A percentile compares a stretch with the other conserved stretches of the same genome.
These are phyloP conservation scores for Xylaria sp. DNA, from an alignment of 2,329 filamentous ascomycete genomes.

Conservation along the genomic window DNA sequence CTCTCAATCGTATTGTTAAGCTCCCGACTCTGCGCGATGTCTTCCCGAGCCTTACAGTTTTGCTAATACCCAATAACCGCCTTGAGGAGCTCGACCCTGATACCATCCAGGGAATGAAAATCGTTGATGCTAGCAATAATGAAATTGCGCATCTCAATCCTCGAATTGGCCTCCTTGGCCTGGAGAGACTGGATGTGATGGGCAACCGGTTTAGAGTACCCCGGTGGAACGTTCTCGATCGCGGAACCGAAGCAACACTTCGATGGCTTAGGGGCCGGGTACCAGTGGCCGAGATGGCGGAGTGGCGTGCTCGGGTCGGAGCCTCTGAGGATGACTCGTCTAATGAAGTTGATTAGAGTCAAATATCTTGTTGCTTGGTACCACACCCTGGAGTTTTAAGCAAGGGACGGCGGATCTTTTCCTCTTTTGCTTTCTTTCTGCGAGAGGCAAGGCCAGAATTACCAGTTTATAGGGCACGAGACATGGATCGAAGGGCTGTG, in stretches of 20 bases:
- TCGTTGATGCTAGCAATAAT: conserved; percentile 85
- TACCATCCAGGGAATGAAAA: conserved; percentile 76
- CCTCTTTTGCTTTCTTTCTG: background rate
- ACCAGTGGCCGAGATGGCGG: conserved; percentile 68
- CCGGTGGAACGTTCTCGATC: conserved; percentile 82
- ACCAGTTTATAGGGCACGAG: conserved; percentile 10
- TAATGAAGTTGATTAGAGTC: conserved; percentile 33
- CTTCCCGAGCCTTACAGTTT: conserved; percentile 76
- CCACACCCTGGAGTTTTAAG: conserved; percentile 17
- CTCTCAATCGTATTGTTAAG: conserved; percentile 80
- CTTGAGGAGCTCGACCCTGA: conserved; percentile 79
- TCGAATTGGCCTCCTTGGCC: conserved; percentile 77
- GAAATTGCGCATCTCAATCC: conserved; percentile 85
- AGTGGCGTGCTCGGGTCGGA: conserved; percentile 61
- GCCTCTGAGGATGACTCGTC: conserved; percentile 29
- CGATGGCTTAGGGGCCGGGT: conserved; percentile 84
- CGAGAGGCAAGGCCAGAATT: background rate
- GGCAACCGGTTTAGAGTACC: conserved; percentile 92
- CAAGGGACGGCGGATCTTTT: background rate
- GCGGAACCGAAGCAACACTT: conserved; percentile 86
- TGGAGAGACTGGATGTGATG: conserved; percentile 77
- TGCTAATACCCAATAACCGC: conserved; percentile 83
- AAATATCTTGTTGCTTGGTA: conserved; percentile 20
- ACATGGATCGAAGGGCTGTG: conserved; percentile 16
- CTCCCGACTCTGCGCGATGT: conserved; percentile 73